Conservation (phyloP, 1,284 basidiomycete genomes). For the Apiotrichum veenhuisii region DNA sequence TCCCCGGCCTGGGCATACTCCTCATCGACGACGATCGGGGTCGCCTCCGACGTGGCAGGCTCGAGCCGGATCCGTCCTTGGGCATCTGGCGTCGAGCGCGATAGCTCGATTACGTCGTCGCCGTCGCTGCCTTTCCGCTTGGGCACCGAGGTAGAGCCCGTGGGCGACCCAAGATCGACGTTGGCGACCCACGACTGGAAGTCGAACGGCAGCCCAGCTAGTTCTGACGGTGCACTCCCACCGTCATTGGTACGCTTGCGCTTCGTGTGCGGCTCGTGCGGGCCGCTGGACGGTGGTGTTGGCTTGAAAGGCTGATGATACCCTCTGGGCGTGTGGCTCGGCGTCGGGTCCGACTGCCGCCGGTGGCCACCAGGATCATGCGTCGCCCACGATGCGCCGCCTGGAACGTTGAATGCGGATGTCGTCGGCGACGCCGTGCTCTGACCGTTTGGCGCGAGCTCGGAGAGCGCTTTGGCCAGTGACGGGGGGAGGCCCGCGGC, state of each 20-base stretch:
- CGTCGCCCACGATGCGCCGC: too few relatives aligned
- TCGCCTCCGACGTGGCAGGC: neutral
- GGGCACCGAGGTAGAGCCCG: neutral
- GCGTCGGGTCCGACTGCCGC: neutral
- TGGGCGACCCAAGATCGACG: neutral
- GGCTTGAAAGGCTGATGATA: neutral
- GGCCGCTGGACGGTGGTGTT: neutral
- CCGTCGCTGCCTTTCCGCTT: neutral
- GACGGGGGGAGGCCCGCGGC: neutral
- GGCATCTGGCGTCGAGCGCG: neutral
- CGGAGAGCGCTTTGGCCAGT: neutral
- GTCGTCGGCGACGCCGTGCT: neutral
- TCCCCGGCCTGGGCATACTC: neutral
- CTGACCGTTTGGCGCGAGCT: neutral
- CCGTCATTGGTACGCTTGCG: neutral
- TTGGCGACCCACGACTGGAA: slow-evolving; percentile 1
- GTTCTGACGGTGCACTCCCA: neutral
- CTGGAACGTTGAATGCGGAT: neutral
- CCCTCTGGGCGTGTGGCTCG: neutral
- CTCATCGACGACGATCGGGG: neutral
- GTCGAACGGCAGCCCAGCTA: slow-evolving; percentile 1
- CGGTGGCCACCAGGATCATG: neutral
- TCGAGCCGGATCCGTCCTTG: neutral
- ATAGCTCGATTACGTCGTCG: slow-evolving; percentile 2
- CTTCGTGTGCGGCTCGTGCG: neutral